phyloP scores from a whole-genome alignment of 2,329 filamentous ascomycete genomes.

The Hawksworthiomyces lignivorus region DNA sequence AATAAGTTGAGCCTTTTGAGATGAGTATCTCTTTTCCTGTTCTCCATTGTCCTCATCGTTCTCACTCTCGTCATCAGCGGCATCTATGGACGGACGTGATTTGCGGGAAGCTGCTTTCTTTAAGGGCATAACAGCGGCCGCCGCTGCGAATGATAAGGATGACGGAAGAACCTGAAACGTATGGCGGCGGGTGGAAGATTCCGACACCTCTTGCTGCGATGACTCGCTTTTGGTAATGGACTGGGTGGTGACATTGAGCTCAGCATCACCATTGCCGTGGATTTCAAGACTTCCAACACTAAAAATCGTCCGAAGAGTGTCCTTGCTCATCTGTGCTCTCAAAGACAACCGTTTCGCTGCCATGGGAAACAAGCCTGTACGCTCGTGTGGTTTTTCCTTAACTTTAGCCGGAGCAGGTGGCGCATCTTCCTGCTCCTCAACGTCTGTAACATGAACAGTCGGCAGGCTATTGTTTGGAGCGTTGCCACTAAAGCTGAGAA shows the following conservation, averaged over 20 bases:
- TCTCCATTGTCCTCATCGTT: slow-evolving; percentile 1
- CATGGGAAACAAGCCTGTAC: slow-evolving; percentile 25
- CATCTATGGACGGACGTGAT: slow-evolving; percentile 15
- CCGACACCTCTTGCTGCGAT: no score
- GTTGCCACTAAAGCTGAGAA: slow-evolving; percentile 28
- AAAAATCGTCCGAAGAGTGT: slow-evolving; percentile 42
- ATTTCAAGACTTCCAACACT: slow-evolving; percentile 40
- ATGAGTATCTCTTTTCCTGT: no score
- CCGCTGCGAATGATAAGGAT: slow-evolving; percentile 18
- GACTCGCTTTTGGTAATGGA: no score
- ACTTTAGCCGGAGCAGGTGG: slow-evolving; percentile 29
- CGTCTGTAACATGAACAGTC: slow-evolving; percentile 20
- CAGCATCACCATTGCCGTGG: slow-evolving; percentile 14
- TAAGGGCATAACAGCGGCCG: slow-evolving; percentile 23
- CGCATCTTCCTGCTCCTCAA: slow-evolving; percentile 18
- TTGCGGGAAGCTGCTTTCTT: slow-evolving; percentile 26
- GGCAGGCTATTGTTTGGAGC: slow-evolving; percentile 19
- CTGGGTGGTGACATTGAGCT: background rate
- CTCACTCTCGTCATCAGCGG: slow-evolving; percentile 6
- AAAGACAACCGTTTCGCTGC: slow-evolving; percentile 29
- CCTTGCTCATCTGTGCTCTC: slow-evolving; percentile 34
- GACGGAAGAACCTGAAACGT: slow-evolving; percentile 20
- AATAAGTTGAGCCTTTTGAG: no score
- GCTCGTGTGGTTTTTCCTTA: slow-evolving; percentile 29
- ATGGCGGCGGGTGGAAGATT: slow-evolving; percentile 18